Conservation (phyloP, 257 asterid species). For the Verbena officinalis region DNA sequence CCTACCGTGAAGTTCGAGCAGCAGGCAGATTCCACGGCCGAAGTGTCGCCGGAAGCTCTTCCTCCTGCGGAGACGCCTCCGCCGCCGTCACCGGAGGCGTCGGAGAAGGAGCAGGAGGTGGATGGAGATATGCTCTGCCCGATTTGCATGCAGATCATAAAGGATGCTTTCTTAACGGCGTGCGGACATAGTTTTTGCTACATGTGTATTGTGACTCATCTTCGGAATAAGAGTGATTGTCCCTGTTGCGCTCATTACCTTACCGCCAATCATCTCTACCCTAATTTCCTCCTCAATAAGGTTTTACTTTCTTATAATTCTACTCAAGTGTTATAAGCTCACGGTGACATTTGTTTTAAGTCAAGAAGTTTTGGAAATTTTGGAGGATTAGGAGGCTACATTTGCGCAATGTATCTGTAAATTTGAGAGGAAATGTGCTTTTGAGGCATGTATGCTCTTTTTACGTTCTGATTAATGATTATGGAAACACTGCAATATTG, state of each 20-base stretch:
- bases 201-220: constrained; percentile 85
- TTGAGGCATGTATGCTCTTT: not conserved
- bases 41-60: constrained; percentile 34
- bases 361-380: not conserved
- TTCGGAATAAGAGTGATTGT: constrained; percentile 83
- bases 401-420: constrained; percentile 3
- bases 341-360: not conserved
- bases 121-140: constrained; percentile 87
- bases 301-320: constrained; percentile 31
- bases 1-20: constrained; percentile 59
- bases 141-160: constrained; percentile 87
- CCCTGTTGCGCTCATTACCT: constrained; percentile 85
- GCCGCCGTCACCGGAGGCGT: not conserved
- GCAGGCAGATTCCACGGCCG: too few species aligned
- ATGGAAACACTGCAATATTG: not conserved
- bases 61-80: constrained; percentile 15
- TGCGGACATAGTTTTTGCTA: constrained; percentile 97
- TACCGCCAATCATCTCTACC: constrained; percentile 66
- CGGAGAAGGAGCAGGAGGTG: constrained; percentile 37
- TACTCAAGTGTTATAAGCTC: not conserved
- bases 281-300: constrained; percentile 94
- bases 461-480: not conserved
- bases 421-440: not conserved
- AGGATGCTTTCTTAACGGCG: constrained; percentile 81
- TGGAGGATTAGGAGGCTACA: not conserved